These are phyloP conservation scores for Letharia lupina DNA, from an alignment of 495 filamentous ascomycete species.

Conservation along the genomic window DNA sequence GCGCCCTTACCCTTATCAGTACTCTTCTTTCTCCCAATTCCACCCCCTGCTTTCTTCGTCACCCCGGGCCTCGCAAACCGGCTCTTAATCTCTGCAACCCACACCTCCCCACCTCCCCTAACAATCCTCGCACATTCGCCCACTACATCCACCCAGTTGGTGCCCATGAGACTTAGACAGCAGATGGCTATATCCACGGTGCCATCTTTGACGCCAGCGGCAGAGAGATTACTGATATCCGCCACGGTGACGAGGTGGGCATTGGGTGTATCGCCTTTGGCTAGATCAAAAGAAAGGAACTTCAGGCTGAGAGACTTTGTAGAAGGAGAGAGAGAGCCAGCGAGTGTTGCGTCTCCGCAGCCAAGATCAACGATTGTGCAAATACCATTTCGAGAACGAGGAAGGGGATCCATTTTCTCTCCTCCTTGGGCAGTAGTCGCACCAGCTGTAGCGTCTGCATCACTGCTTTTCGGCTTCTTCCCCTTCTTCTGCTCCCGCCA, in stretches of 20 bases:
- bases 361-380: conserved; percentile 81
- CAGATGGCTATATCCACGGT: conserved; percentile 80
- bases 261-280: conserved; percentile 40
- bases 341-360: conserved; percentile 72
- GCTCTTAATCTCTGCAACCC: conserved; percentile 93
- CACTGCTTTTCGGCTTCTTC: conserved; percentile 25
- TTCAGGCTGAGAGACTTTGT: conserved; percentile 56
- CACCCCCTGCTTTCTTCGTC: conserved; percentile 44
- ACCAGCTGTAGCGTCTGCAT: conserved; percentile 29
- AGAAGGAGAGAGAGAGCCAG: conserved; percentile 45
- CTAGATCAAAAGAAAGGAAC: conserved; percentile 60
- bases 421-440: conserved; percentile 21
- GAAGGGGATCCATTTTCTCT: conserved; percentile 32
- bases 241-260: conserved; percentile 66
- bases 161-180: conserved; percentile 96
- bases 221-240: conserved; percentile 75
- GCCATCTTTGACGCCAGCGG: conserved; percentile 45
- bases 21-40: conserved; percentile 36
- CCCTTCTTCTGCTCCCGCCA: conserved; percentile 26
- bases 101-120: conserved; percentile 71
- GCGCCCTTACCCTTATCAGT: conserved; percentile 28
- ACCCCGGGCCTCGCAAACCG: conserved; percentile 64
- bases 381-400: conserved; percentile 44
- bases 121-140: conserved; percentile 90
- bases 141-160: conserved; percentile 80